Conservation (phyloP, 2,329 filamentous ascomycete species). For the Aspergillaceae sp. region DNA sequence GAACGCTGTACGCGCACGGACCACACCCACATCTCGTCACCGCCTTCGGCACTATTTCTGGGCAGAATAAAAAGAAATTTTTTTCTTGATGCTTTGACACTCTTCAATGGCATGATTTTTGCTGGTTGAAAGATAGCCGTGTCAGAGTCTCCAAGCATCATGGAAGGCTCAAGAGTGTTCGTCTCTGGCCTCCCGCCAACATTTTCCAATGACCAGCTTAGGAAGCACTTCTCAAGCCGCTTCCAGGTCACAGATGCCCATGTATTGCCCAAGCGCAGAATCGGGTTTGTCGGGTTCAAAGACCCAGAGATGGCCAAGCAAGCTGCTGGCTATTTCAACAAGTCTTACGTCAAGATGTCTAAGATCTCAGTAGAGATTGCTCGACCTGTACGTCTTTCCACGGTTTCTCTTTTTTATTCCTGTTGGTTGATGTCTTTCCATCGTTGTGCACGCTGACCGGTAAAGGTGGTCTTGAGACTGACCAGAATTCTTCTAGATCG, state of each 20-base stretch:
- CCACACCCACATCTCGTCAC: conserved; percentile 21
- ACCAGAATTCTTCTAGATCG: conserved; percentile 32
- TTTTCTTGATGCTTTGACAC: conserved; percentile 7
- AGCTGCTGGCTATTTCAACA: conserved; percentile 93
- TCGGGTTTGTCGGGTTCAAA: conserved; percentile 93
- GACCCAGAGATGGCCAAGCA: conserved; percentile 67
- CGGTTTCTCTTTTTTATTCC: conserved; percentile 1
- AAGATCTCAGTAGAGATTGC: conserved; percentile 86
- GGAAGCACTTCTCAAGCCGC: conserved; percentile 75
- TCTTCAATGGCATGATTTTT: conserved; percentile 4
- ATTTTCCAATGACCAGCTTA: conserved; percentile 75
- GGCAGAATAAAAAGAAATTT: conserved; percentile 19
- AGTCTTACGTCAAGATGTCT: conserved; percentile 89
- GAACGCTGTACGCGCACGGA: conserved; percentile 11
- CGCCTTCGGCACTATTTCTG: conserved; percentile 23
- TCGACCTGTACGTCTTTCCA: conserved; percentile 54
- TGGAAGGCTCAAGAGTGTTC: conserved; percentile 72
- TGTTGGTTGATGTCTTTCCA: conserved; percentile 9
- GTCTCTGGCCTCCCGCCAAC: conserved; percentile 70
- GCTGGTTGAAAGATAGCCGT: background rate
- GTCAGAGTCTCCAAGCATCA: conserved; percentile 17
- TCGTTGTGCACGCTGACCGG: conserved; percentile 29
- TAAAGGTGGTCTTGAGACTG: conserved; percentile 34
- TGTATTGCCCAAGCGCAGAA: conserved; percentile 78
- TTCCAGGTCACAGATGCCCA: conserved; percentile 82